Evolutionary conservation across 1,284 basidiomycete genomes (phyloP).

Genomic region (Blastosporella zonata): DNA sequence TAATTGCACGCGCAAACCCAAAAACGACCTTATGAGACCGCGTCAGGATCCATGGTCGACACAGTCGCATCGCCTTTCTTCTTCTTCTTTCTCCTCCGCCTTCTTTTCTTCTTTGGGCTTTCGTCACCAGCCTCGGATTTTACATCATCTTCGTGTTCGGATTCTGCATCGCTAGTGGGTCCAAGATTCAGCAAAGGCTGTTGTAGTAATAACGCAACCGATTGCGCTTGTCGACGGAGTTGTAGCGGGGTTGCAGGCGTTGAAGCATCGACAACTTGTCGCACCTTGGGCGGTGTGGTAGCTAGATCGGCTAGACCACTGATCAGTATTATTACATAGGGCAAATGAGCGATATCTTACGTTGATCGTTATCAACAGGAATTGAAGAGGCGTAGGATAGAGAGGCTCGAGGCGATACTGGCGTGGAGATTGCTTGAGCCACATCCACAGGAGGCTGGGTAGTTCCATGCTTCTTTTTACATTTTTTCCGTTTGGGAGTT

Average conservation of each 20-base stretch:
- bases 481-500: constrained; percentile 11
- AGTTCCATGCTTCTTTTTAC: constrained; percentile 4
- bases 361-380: background rate
- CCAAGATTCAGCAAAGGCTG: constrained; percentile 54
- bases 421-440: background rate
- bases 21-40: background rate
- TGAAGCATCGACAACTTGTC: constrained; percentile 3
- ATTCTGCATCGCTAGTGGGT: constrained; percentile 32
- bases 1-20: background rate
- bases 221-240: constrained; percentile 13
- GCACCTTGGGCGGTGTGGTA: background rate
- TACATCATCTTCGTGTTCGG: constrained; percentile 27
- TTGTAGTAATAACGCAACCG: constrained; percentile 26
- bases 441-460: background rate
- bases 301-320: background rate
- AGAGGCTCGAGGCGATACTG: background rate
- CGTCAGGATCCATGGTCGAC: background rate
- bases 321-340: background rate
- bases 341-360: background rate
- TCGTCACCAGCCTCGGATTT: constrained; percentile 22
- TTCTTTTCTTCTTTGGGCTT: constrained; percentile 46
- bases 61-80: constrained; percentile 25
- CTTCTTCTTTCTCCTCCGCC: constrained; percentile 55
- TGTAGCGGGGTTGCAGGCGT: constrained; percentile 7
- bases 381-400: background rate